Conservation (phyloP, 345 rosid genomes). For the Noccaea bulbosa region DNA sequence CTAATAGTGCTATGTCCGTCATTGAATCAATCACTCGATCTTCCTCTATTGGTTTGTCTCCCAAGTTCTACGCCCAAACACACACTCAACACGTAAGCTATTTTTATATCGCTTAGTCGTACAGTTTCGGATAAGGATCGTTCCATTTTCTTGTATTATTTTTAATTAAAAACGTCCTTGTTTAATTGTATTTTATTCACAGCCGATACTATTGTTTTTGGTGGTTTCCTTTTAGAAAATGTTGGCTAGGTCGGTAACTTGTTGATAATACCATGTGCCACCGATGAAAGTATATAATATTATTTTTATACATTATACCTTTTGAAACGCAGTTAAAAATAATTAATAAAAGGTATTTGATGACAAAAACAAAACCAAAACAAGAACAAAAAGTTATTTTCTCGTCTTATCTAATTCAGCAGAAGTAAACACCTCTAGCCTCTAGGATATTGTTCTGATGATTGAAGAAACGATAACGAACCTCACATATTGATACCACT, state of each 20-base stretch:
- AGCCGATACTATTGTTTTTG: constrained; percentile 14
- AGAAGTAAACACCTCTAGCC: too few species aligned
- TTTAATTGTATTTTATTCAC: not conserved
- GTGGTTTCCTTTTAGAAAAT: constrained; percentile 34
- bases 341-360: too few species aligned
- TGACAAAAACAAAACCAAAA: too few species aligned
- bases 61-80: not conserved
- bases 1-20: constrained; percentile 39
- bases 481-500: too few species aligned
- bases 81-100: not conserved
- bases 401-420: too few species aligned
- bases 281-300: constrained; percentile 1
- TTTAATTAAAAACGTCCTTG: not conserved
- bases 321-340: too few species aligned
- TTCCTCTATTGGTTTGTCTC: constrained; percentile 13
- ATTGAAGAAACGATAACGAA: too few species aligned
- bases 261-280: constrained; percentile 17
- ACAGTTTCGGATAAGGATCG: constrained; percentile 39
- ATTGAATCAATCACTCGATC: constrained; percentile 5
- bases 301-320: not conserved
- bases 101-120: constrained; percentile 14
- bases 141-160: not conserved
- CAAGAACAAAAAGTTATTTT: too few species aligned
- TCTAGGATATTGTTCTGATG: too few species aligned
- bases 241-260: constrained; percentile 32